A percentile compares a stretch with the other conserved stretches of the same genome.
phyloP scores from a whole-genome alignment of 495 filamentous ascomycete genomes.

The Penicillium bialowiezense region DNA sequence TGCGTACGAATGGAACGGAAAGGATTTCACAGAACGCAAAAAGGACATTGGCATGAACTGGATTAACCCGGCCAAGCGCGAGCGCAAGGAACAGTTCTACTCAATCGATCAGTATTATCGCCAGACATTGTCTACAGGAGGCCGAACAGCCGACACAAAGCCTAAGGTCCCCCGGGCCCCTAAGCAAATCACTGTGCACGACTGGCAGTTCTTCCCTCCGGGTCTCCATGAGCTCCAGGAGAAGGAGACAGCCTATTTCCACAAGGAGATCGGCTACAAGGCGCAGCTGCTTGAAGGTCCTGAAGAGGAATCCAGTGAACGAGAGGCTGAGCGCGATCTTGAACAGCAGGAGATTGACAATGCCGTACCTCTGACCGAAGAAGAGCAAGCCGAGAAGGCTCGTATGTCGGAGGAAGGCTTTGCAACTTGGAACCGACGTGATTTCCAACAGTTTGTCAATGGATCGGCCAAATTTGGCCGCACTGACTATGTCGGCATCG shows the following conservation, averaged over 20 bases:
- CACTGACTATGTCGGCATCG: slow-evolving; percentile 75
- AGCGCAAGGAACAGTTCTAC: slow-evolving; percentile 96
- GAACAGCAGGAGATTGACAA: slow-evolving; percentile 93
- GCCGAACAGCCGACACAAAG: slow-evolving; percentile 80
- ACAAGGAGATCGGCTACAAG: slow-evolving; percentile 94
- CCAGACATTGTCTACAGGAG: slow-evolving; percentile 80
- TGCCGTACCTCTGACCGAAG: slow-evolving; percentile 82
- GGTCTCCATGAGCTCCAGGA: slow-evolving; percentile 86
- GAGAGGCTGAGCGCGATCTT: slow-evolving; percentile 81
- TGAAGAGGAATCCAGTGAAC: slow-evolving; percentile 77
- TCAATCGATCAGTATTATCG: slow-evolving; percentile 99
- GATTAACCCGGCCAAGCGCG: slow-evolving; percentile 98
- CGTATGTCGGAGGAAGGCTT: slow-evolving; percentile 81
- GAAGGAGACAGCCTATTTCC: slow-evolving; percentile 91
- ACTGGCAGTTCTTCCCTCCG: slow-evolving; percentile 95
- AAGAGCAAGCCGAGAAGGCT: slow-evolving; percentile 82
- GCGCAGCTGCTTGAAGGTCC: slow-evolving; percentile 78
- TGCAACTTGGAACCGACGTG: slow-evolving; percentile 88
- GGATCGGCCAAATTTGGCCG: slow-evolving; percentile 90
- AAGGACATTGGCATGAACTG: slow-evolving; percentile 93
- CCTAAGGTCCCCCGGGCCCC: slow-evolving; percentile 95
- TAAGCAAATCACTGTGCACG: slow-evolving; percentile 87
- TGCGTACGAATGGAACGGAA: slow-evolving; percentile 97
- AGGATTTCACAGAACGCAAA: slow-evolving; percentile 85
- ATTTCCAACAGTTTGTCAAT: slow-evolving; percentile 98